Evolutionary conservation across 805 yeast species (phyloP).

Genomic region (Tetrapisispora fleetii): DNA sequence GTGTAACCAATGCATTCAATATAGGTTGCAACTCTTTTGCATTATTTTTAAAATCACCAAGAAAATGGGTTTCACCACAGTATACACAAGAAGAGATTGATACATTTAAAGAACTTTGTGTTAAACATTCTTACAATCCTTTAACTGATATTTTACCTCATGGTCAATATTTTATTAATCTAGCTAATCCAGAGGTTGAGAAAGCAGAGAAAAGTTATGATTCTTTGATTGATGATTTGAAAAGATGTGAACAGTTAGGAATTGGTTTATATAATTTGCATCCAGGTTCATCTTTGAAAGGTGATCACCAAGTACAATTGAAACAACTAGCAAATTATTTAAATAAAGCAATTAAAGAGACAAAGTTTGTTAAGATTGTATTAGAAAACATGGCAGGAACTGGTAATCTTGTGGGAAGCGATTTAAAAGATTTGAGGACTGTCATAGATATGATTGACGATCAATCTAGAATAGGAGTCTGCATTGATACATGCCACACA

Average conservation of each 20-base stretch:
- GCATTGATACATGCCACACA: constrained; percentile 92
- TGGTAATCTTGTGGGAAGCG: constrained; percentile 80
- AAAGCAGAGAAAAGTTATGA: constrained; percentile 68
- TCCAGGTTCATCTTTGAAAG: constrained; percentile 79
- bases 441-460: constrained; percentile 75
- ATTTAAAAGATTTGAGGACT: constrained; percentile 59
- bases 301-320: constrained; percentile 57
- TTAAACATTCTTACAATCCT: constrained; percentile 57
- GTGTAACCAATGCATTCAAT: constrained; percentile 48
- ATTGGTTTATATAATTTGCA: constrained; percentile 88
- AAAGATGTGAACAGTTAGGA: constrained; percentile 74
- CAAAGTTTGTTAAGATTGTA: constrained; percentile 74
- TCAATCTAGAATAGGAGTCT: constrained; percentile 83
- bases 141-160: constrained; percentile 80
- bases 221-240: constrained; percentile 76
- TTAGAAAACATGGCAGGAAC: constrained; percentile 98
- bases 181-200: constrained; percentile 81
- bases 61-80: constrained; percentile 84
- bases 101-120: constrained; percentile 56
- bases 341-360: constrained; percentile 65
- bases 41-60: constrained; percentile 78
- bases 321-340: constrained; percentile 65
- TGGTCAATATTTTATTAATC: constrained; percentile 86
- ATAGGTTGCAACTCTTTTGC: constrained; percentile 73
- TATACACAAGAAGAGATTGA: constrained; percentile 55